Base-by-base conservation (phyloP, 2,329 filamentous ascomycete species). In the Orbilia quercus region DNA sequence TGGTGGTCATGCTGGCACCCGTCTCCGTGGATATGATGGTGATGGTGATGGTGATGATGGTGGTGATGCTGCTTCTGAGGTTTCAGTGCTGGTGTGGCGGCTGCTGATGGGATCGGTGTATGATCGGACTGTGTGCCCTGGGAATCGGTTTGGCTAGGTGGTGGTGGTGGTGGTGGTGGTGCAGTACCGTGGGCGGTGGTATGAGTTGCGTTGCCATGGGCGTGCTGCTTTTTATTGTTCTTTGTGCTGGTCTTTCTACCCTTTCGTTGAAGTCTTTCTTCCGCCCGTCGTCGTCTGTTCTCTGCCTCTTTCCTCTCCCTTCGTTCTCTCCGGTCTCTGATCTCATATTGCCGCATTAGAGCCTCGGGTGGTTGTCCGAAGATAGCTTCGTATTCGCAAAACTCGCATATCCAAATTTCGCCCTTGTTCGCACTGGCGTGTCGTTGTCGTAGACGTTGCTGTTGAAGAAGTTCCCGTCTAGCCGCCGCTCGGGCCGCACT, bases 341-440 rank as follows among this genome's bases (percentile, higher is more conserved):
- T 91, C 82, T 99, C 95, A 79, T 98, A 99, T 75, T 92, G 88
- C 42, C 91, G 87, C 75, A 98, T 96, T 62, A 99, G 82, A 54
- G 92, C 92, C 77, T 87, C 86, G 0, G 95, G 95, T 1, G 91
- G 91, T 58, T 85, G 85, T n/a, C 94, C 94, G 80, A 96, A 98
- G 54, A 99, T 97, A 58, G 88, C 88, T 81, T 98, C 94, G 79
- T 97, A 99, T 81, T 99, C 95, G 83, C 95, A 99, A 80, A 98
- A 98, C 79, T 97, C 91, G 82, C 95, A 99, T 50, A 98, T 92
- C 91, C 93, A 98, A 55, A 92, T 86, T 74, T 96, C 91, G 76
- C 91, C 90, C 45, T 77, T 76, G 20, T 71, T 64, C 11, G 63
- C 70, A 36, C 62, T 67, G 11, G 60, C 63, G 11, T 73, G 62